Conservation (phyloP, 116 monocot genomes). For the Trichopus zeylanicus region DNA sequence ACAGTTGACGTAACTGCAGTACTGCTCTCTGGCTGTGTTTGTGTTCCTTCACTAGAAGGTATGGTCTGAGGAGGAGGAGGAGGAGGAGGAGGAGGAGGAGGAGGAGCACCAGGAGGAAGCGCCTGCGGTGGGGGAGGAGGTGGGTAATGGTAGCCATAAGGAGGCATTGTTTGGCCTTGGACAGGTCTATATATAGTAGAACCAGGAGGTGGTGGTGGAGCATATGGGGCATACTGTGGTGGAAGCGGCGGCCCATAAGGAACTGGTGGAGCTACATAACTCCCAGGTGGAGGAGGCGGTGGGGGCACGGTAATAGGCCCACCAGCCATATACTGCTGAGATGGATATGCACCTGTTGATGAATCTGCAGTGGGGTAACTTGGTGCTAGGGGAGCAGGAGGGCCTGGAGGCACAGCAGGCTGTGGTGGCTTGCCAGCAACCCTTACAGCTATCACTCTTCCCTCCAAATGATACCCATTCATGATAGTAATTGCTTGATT, state of each 20-base stretch:
- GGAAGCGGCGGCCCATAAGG: conserved; percentile 68
- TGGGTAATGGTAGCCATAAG: conserved; percentile 43
- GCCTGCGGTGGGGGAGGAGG: conserved; percentile 21
- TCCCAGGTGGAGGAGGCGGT: conserved; percentile 63
- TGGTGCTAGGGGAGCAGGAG: conserved; percentile 37
- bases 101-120: conserved; percentile 40
- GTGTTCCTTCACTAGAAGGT: conserved; percentile 40
- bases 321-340: conserved; percentile 54
- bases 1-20: conserved; percentile 6
- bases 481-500: conserved; percentile 70
- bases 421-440: conserved; percentile 88
- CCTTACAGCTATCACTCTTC: conserved; percentile 64
- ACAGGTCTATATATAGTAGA: conserved; percentile 55
- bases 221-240: conserved; percentile 59
- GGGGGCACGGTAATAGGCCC: conserved; percentile 20
- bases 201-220: conserved; percentile 64
- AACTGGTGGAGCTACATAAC: conserved; percentile 40
- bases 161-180: conserved; percentile 31
- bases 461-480: conserved; percentile 73
- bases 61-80: no score
- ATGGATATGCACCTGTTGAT: conserved; percentile 48
- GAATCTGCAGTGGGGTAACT: conserved; percentile 25
- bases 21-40: conserved; percentile 24
- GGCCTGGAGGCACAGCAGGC: conserved; percentile 60
- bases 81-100: no score